These are phyloP conservation scores for Cymbidium sinense DNA, from an alignment of 106 monocot genomes.

Conservation along the genomic window DNA sequence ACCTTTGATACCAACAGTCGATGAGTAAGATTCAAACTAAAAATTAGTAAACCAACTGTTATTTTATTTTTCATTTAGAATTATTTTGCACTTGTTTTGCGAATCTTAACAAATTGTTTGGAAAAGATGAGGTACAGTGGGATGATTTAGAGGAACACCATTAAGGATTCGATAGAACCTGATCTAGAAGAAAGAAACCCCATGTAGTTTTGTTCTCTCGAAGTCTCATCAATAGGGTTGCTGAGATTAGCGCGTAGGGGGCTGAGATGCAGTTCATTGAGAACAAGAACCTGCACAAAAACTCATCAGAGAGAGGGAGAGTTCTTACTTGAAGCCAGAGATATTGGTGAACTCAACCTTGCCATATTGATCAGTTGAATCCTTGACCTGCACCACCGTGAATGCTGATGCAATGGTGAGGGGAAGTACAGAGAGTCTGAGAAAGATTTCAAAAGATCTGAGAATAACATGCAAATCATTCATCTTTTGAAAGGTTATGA, in stretches of 20 bases:
- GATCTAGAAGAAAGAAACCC: slow-evolving; percentile 59
- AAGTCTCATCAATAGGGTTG: slow-evolving; percentile 10
- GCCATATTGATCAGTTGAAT: slow-evolving; percentile 51
- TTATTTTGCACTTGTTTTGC: neutral
- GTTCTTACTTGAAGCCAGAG: slow-evolving; percentile 62
- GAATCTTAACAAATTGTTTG: neutral
- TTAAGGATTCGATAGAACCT: slow-evolving; percentile 25
- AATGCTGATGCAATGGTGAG: slow-evolving; percentile 49
- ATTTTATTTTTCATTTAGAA: neutral
- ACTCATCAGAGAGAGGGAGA: slow-evolving; percentile 3
- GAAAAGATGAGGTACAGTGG: neutral
- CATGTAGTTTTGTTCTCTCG: slow-evolving; percentile 28
- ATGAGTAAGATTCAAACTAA: neutral
- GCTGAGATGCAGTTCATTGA: slow-evolving; percentile 58
- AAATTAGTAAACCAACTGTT: neutral
- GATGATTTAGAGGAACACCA: neutral
- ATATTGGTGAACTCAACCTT: slow-evolving; percentile 50
- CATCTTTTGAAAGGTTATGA: neutral
- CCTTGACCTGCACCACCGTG: slow-evolving; percentile 46
- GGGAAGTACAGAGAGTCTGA: slow-evolving; percentile 65
- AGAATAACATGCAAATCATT: slow-evolving; percentile 8
- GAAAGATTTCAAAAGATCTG: slow-evolving; percentile 30
- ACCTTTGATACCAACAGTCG: no score
- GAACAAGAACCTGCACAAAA: slow-evolving; percentile 51
- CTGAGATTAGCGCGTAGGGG: slow-evolving; percentile 27